These are phyloP conservation scores for Epicoccum sorghinum DNA, from an alignment of 2,329 filamentous ascomycete genomes.

Conservation along the genomic window DNA sequence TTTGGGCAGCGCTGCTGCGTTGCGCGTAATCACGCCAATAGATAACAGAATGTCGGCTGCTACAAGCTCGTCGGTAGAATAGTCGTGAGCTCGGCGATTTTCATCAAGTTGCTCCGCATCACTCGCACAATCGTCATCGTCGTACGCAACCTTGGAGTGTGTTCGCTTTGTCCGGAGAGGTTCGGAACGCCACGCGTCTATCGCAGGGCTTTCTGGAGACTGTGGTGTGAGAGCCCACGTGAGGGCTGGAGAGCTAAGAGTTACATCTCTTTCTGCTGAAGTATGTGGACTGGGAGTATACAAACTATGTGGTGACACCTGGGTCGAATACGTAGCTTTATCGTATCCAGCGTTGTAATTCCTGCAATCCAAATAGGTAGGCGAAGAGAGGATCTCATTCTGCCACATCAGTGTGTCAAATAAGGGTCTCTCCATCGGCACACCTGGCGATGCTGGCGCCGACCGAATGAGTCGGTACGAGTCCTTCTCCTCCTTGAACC, in stretches of 20 bases:
- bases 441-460: slow-evolving; percentile 1
- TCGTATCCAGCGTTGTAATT: slow-evolving; percentile 50
- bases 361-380: slow-evolving; percentile 50
- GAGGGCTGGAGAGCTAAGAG: slow-evolving; percentile 22
- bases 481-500: slow-evolving; percentile 40
- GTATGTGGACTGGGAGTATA: slow-evolving; percentile 26
- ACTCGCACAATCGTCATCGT: background rate
- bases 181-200: slow-evolving; percentile 13
- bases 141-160: slow-evolving; percentile 29
- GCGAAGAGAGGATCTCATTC: slow-evolving; percentile 23
- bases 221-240: slow-evolving; percentile 5
- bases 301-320: slow-evolving; percentile 47
- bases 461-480: slow-evolving; percentile 16
- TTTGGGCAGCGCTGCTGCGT: slow-evolving; percentile 25
- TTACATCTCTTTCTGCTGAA: slow-evolving; percentile 49
- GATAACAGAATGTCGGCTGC: slow-evolving; percentile 47
- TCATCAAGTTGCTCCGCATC: background rate
- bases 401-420: slow-evolving; percentile 19
- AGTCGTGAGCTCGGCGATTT: background rate
- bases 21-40: slow-evolving; percentile 28
- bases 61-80: slow-evolving; percentile 18
- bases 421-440: slow-evolving; percentile 21
- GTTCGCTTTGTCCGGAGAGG: slow-evolving; percentile 34
- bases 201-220: slow-evolving; percentile 23
- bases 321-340: slow-evolving; percentile 47